Base-by-base conservation (phyloP, 2,329 filamentous ascomycete genomes). In the Fusarium secorum region DNA sequence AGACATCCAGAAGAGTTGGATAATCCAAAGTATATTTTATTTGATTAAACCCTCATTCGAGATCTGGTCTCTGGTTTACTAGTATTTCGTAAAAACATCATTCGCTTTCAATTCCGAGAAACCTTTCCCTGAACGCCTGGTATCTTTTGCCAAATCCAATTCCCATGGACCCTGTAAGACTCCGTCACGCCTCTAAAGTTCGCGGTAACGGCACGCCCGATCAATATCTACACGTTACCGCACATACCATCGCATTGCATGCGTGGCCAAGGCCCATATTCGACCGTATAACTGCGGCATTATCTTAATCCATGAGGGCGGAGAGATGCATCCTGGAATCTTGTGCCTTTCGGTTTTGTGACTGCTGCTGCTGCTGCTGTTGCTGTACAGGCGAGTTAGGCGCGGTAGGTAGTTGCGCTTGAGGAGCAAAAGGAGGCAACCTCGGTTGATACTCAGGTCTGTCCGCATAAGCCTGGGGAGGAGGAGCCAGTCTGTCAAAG, bases 351-450 rank as follows among this genome's bases (percentile, higher is more conserved):
- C 62, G 67, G 18, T 64, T 20, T 14, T 61, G 74, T 13, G 52
- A 38, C 11, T 68, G 71, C 13, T 72, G 74, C 11, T 68, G 71
- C 13, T 72, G 74, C 38, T 75, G 72, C 9, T 26, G 35, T 13
- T 41, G 44, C 20, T 46, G 44, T n/a, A 71, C 54, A 14, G 76
- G 76, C 24, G 76, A 78, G 57, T 70, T 78, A 3, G 76, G 76
- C 14, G 76, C 76, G 6, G 76, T 78, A 5, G 71, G 75, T 28
- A 78, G 53, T 45, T 77, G 76, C 15, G 56, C 73, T 46, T 70
- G 70, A 17, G 63, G 57, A n/a, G 53, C 60, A 33, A 64, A 52
- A 11, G 61, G 66, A 36, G 64, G 55, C 26, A 72, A 22, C 41
- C 66, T 69, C 20, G 75, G 68, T 36, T 66, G 67, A 30, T 58